A percentile compares a stretch with the other conserved stretches of the same genome.
phyloP scores from a whole-genome alignment of 2,329 filamentous ascomycete species.

The Didymellaceae sp. region DNA sequence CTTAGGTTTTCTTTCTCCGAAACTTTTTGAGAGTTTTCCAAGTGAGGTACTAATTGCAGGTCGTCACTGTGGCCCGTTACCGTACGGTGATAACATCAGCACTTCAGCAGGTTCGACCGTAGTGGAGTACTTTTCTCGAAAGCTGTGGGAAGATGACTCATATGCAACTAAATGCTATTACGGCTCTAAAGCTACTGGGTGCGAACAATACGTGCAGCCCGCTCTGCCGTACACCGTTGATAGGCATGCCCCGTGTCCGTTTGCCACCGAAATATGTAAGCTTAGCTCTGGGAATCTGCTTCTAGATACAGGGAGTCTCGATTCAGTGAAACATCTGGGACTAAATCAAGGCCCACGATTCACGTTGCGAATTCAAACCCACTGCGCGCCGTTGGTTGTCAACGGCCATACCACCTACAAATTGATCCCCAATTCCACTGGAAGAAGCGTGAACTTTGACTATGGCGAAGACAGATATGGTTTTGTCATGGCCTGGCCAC shows the following conservation, averaged over 20 bases:
- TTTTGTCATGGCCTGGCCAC: not conserved
- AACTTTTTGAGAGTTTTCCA: slow-evolving; percentile 34
- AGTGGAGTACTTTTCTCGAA: not conserved
- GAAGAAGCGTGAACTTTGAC: not conserved
- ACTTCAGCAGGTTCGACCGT: not conserved
- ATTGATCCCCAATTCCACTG: not conserved
- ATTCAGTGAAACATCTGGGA: not conserved
- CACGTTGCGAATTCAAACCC: not conserved
- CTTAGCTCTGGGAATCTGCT: not conserved
- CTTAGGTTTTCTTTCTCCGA: slow-evolving; percentile 40
- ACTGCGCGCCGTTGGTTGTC: not conserved
- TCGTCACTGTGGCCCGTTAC: slow-evolving; percentile 22
- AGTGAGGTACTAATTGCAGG: slow-evolving; percentile 41
- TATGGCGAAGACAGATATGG: not conserved
- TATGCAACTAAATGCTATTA: slow-evolving; percentile 18
- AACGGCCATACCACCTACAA: not conserved
- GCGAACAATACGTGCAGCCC: not conserved
- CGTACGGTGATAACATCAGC: not conserved
- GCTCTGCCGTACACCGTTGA: not conserved
- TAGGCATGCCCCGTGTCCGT: not conserved
- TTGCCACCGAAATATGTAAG: not conserved
- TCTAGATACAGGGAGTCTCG: not conserved
- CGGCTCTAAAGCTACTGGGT: not conserved
- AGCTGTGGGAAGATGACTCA: slow-evolving; percentile 1
- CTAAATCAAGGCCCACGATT: slow-evolving; percentile 3